phyloP scores from a whole-genome alignment of 163 green algal species.

The Smithsoniella earleae region DNA sequence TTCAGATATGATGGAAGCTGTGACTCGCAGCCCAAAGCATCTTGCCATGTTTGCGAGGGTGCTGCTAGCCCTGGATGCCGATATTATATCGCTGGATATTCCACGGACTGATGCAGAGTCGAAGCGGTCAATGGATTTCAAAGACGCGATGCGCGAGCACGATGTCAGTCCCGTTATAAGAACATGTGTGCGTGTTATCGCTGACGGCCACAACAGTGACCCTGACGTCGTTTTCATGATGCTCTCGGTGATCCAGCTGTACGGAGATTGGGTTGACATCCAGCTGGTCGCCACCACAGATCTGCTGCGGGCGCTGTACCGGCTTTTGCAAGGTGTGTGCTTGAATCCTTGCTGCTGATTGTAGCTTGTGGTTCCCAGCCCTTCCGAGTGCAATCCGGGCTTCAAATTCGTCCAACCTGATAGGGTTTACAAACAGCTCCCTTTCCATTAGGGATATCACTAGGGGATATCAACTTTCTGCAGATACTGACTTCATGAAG shows the following conservation, averaged over 20 bases:
- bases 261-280: conserved; percentile 93
- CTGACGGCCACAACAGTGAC: conserved; percentile 40
- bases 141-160: conserved; percentile 87
- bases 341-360: too few relatives aligned
- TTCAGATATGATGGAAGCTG: conserved; percentile 64
- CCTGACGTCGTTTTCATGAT: conserved; percentile 55
- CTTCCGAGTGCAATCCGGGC: too few relatives aligned
- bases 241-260: conserved; percentile 62
- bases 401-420: too few relatives aligned
- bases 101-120: conserved; percentile 58
- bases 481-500: too few relatives aligned
- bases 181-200: conserved; percentile 65
- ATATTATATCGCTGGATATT: conserved; percentile 86
- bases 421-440: too few relatives aligned
- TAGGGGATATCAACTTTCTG: too few relatives aligned
- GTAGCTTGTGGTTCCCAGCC: too few relatives aligned
- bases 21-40: conserved; percentile 42
- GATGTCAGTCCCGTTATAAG: conserved; percentile 52
- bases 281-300: conserved; percentile 68
- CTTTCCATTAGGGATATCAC: too few relatives aligned
- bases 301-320: conserved; percentile 74
- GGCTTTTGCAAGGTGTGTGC: conserved; percentile 48
- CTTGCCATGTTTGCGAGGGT: conserved; percentile 85
- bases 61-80: conserved; percentile 75
- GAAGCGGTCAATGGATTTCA: conserved; percentile 73